Base-by-base conservation (phyloP, 1,284 basidiomycete species). In the Austroboletus rostrupii region DNA sequence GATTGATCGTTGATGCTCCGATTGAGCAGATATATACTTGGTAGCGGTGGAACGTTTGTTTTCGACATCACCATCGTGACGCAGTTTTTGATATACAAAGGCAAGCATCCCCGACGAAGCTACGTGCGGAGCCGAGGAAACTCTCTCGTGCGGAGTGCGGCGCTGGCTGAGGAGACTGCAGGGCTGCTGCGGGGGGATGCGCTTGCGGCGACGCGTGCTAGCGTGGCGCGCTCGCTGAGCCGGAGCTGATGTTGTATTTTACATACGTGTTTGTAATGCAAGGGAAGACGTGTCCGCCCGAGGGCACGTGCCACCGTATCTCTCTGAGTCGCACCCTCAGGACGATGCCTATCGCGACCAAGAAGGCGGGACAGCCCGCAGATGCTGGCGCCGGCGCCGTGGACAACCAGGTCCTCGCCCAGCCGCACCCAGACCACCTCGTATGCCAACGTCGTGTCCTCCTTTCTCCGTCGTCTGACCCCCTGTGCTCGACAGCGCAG, bases 61-160 rank as follows among this genome's bases (percentile, higher is more conserved):
- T 97, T 96, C 66, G 93, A 97, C 65, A 72, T 96, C 43, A 88
- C 88, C 4, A 96, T 97, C 61, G 79, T 89, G 57, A 61, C 74
- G 11, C 87, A 89, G 63, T 76, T 75, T 11, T 67, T 76, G 47
- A 68, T 79, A 26, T 83, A 83, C 56, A 73, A 71, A 46, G 69
- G 72, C 23, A 73, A 63, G 39, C 63, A 55, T 40, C 69, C 61
- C 3, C 57, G 64, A 42, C 52, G 47, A 28, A 37, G 43, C 10
- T 54, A 47, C 43, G 51, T 65, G 31, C 67, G 67, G 29, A 60
- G 62, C 45, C 62, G 71, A 45, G 57, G 68, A 29, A 53, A 52
- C 51, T 70, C 65, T 26, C 43, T 68, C n/a, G 57, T 56, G 19
- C 62, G 57, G 8, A 57, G 54, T 38, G 55, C 56, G 56, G 44